phyloP scores from a whole-genome alignment of 2,329 filamentous ascomycete genomes.

The Pseudogymnoascus sp. region DNA sequence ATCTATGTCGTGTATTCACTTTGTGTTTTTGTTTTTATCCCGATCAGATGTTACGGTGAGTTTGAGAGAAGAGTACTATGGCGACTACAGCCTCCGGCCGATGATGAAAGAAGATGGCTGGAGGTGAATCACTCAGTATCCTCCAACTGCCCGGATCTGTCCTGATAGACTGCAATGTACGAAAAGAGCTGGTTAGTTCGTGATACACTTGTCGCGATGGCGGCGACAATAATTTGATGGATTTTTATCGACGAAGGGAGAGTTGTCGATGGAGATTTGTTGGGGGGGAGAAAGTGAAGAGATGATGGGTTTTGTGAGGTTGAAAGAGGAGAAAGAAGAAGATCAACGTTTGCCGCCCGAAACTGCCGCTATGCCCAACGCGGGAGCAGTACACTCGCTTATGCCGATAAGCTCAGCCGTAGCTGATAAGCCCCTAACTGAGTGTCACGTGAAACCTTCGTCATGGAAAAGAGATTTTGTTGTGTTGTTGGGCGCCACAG shows the following conservation, averaged over 20 bases:
- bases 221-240: background rate
- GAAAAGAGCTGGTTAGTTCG: background rate
- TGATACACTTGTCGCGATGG: background rate
- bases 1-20: constrained; percentile 7
- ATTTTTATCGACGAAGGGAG: background rate
- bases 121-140: constrained; percentile 6
- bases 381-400: background rate
- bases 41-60: constrained; percentile 6
- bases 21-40: background rate
- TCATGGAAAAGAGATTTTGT: background rate
- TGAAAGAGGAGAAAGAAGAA: constrained; percentile 4
- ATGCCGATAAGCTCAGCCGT: background rate
- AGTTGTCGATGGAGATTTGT: background rate
- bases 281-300: background rate
- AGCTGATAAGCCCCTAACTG: background rate
- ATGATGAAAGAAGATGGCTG: background rate
- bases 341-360: background rate
- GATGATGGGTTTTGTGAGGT: background rate
- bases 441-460: background rate
- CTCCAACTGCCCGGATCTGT: background rate
- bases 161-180: background rate
- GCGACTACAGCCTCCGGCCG: constrained; percentile 6
- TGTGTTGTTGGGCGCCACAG: background rate
- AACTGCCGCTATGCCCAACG: background rate
- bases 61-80: background rate